phyloP scores from a whole-genome alignment of 2,329 filamentous ascomycete genomes.

The Podosphaera leucotricha region DNA sequence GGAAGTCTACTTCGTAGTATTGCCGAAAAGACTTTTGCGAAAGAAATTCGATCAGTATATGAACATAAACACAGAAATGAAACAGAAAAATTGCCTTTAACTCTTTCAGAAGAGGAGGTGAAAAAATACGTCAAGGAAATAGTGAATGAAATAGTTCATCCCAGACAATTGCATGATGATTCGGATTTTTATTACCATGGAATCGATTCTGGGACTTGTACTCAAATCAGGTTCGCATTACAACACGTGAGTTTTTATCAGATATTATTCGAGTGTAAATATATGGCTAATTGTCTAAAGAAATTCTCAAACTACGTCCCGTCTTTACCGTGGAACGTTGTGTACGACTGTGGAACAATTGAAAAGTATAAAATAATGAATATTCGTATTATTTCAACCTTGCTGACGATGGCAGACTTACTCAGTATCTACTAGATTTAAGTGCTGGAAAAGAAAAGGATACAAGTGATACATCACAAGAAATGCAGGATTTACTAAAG shows the following conservation, averaged over 20 bases:
- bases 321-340: conserved; percentile 28
- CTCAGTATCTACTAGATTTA: conserved; percentile 2
- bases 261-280: not conserved
- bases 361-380: conserved; percentile 7
- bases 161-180: conserved; percentile 16
- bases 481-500: conserved; percentile 22
- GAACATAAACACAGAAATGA: not conserved
- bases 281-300: not conserved
- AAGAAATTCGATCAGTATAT: conserved; percentile 25
- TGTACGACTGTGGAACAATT: conserved; percentile 36
- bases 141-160: conserved; percentile 14
- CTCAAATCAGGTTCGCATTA: conserved; percentile 6
- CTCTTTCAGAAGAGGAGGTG: not conserved
- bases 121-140: conserved; percentile 13
- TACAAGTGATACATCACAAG: conserved; percentile 9
- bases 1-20: conserved; percentile 30
- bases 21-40: conserved; percentile 25
- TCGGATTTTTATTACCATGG: conserved; percentile 31
- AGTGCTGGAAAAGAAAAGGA: conserved; percentile 16
- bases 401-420: conserved; percentile 10
- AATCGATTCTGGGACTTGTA: conserved; percentile 25
- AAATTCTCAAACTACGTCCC: not conserved
- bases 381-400: not conserved
- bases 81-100: not conserved
- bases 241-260: conserved; percentile 3